phyloP scores from a whole-genome alignment of 2,329 filamentous ascomycete species.

The Alternaria sp. region DNA sequence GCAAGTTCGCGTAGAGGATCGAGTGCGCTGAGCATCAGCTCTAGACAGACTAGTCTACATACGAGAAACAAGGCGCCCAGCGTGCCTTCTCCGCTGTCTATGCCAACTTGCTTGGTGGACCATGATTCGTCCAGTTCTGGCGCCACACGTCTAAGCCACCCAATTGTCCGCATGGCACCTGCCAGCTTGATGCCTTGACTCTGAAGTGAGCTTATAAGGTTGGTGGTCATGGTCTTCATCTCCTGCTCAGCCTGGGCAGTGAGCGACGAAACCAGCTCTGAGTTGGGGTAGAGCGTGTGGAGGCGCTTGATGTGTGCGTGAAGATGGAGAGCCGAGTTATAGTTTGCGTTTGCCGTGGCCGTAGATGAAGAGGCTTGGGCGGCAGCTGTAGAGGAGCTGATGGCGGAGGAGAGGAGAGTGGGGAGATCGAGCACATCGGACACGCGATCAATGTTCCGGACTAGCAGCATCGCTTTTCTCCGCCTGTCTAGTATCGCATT shows the following conservation, averaged over 20 bases:
- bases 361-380: conserved; percentile 52
- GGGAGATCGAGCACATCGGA: conserved; percentile 92
- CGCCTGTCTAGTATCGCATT: conserved; percentile 72
- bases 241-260: conserved; percentile 80
- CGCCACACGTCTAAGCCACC: conserved; percentile 86
- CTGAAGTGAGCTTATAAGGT: conserved; percentile 80
- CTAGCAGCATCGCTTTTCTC: conserved; percentile 80
- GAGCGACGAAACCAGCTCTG: conserved; percentile 76
- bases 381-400: conserved; percentile 65
- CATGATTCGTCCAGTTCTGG: conserved; percentile 72
- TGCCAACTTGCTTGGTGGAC: conserved; percentile 41
- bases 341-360: conserved; percentile 68
- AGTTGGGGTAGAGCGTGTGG: conserved; percentile 81
- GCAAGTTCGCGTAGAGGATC: conserved; percentile 87
- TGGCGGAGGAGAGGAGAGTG: conserved; percentile 80
- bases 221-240: conserved; percentile 87
- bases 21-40: conserved; percentile 80
- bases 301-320: conserved; percentile 92
- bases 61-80: conserved; percentile 87
- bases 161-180: conserved; percentile 86
- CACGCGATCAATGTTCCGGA: conserved; percentile 86
- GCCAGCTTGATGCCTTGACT: conserved; percentile 84
- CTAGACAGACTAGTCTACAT: conserved; percentile 81
- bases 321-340: conserved; percentile 88
- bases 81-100: conserved; percentile 65